Percentiles rank a stretch among this genome's conserved stretches.
Evolutionary conservation across 768 basidiomycete species (phyloP).

Genomic region (Suillus hirtellus): DNA sequence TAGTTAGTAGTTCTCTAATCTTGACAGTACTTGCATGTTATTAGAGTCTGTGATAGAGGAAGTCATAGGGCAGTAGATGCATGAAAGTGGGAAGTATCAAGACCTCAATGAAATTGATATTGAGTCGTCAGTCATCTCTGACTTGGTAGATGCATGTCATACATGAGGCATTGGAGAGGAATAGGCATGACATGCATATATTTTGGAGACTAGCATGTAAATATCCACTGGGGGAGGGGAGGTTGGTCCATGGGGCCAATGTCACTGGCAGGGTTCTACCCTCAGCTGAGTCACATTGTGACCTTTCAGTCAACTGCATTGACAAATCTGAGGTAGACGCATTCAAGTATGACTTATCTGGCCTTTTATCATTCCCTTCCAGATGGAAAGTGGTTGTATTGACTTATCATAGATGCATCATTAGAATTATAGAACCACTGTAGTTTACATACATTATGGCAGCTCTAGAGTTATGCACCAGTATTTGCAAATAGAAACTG

Average conservation of each 20-base stretch:
- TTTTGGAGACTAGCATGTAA: not conserved
- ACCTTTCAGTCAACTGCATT: conserved; percentile 47
- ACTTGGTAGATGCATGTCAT: not conserved
- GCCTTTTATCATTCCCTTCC: conserved; percentile 44
- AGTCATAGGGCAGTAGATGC: not conserved
- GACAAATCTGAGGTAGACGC: conserved; percentile 49
- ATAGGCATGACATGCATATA: not conserved
- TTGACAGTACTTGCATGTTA: not conserved
- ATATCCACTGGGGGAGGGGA: no score
- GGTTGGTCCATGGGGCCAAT: no score
- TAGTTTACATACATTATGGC: conserved; percentile 3
- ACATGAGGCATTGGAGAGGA: not conserved
- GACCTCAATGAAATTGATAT: not conserved
- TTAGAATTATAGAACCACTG: not conserved
- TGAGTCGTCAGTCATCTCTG: not conserved
- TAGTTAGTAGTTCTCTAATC: not conserved
- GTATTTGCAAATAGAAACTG: not conserved
- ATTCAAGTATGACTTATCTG: conserved; percentile 62
- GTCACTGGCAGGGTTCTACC: no score
- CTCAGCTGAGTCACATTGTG: not conserved
- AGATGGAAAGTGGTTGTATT: conserved; percentile 38
- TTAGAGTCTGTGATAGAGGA: not conserved
- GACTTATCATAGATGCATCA: conserved; percentile 7
- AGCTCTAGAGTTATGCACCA: not conserved
- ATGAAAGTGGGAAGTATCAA: not conserved